These are phyloP conservation scores for Ampelocalamus luodianensis DNA, from an alignment of 176 grass and related monocot genomes.

Conservation along the genomic window DNA sequence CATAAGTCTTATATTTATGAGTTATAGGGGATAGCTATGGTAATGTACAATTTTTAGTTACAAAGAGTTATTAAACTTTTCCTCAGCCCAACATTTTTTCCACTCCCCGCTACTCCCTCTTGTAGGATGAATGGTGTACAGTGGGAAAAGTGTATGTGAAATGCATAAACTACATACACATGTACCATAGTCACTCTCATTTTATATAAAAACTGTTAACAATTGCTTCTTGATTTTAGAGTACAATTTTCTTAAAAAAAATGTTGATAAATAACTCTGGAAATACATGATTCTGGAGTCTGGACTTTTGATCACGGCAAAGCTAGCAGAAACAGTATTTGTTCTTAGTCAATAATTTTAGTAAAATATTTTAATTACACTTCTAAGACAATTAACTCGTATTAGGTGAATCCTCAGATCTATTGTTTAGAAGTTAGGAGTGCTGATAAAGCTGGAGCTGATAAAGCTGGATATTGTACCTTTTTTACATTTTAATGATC, in stretches of 20 bases:
- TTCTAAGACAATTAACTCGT: background rate
- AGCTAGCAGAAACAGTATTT: background rate
- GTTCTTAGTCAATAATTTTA: constrained; percentile 22
- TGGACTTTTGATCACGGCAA: background rate
- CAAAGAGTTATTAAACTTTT: background rate
- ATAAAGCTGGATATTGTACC: background rate
- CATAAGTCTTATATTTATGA: background rate
- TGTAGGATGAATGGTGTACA: background rate
- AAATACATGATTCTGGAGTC: constrained; percentile 17
- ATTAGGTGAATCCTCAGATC: background rate
- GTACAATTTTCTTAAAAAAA: background rate
- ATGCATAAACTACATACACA: background rate
- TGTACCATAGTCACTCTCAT: background rate
- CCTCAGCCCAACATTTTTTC: background rate
- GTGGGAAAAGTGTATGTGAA: background rate
- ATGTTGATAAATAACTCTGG: constrained; percentile 5
- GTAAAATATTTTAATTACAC: background rate
- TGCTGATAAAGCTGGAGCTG: background rate
- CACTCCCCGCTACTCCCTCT: background rate
- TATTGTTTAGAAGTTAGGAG: background rate
- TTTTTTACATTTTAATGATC: background rate
- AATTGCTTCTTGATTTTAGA: constrained; percentile 4
- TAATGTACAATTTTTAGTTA: background rate
- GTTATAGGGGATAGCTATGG: background rate
- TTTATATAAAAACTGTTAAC: background rate